Conservation (phyloP, 2,329 filamentous ascomycete genomes). For the Chalaropsis ovoidea region DNA sequence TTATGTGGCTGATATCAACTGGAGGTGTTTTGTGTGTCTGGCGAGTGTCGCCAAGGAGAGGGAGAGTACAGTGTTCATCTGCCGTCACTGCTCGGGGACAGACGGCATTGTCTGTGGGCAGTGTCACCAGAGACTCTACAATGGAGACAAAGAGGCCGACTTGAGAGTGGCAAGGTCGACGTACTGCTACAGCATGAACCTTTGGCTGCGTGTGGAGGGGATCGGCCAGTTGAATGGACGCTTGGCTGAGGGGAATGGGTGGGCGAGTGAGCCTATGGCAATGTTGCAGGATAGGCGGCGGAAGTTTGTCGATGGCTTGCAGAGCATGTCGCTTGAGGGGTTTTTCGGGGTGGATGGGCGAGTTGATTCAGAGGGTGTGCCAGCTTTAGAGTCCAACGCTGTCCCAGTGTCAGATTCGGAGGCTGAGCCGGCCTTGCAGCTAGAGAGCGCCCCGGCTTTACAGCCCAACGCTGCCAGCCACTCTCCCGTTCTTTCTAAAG, state of each 20-base stretch:
- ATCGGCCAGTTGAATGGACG: neutral
- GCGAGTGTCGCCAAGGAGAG: neutral
- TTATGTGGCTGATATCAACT: neutral
- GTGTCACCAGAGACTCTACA: neutral
- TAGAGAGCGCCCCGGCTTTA: no score
- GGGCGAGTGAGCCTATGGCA: neutral
- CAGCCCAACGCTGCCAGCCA: no score
- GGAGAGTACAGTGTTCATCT: neutral
- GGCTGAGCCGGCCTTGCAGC: no score
- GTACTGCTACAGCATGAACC: neutral
- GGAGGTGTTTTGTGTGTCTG: neutral
- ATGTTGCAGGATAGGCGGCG: neutral
- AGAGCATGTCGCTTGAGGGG: neutral
- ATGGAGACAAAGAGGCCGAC: neutral
- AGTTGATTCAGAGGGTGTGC: no score
- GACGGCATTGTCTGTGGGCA: neutral
- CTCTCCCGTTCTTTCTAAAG: no score
- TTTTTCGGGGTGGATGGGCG: no score
- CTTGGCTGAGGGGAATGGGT: neutral
- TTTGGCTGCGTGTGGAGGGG: neutral
- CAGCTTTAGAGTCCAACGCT: no score
- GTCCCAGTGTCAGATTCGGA: no score
- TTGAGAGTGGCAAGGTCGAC: neutral
- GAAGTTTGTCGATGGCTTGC: neutral
- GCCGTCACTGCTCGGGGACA: neutral